Conservation (phyloP, 2,329 filamentous ascomycete species). For the Alternaria sp. region DNA sequence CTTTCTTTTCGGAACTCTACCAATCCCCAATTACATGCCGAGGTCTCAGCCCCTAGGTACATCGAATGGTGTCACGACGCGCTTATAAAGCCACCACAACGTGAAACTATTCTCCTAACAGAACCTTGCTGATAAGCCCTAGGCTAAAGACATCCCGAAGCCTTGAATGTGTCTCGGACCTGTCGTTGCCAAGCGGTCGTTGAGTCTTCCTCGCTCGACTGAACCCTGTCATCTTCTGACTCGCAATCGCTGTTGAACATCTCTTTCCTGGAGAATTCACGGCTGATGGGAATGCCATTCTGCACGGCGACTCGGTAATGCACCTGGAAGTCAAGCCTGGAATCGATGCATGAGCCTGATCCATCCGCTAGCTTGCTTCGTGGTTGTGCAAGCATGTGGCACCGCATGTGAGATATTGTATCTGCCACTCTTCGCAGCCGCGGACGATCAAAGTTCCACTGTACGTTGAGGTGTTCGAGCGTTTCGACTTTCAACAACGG, state of each 20-base stretch:
- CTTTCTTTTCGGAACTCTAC: not conserved
- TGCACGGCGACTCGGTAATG: constrained; percentile 1
- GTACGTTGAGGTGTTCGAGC: constrained; percentile 20
- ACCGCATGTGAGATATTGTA: constrained; percentile 15
- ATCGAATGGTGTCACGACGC: not conserved
- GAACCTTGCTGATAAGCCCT: not conserved
- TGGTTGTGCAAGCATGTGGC: constrained; percentile 17
- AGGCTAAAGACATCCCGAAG: constrained; percentile 4
- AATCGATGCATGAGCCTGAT: not conserved
- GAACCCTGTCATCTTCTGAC: not conserved
- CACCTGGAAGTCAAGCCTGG: constrained; percentile 5
- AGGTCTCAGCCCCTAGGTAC: not conserved
- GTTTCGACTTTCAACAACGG: constrained; percentile 20
- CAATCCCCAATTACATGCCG: not conserved
- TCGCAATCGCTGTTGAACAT: not conserved
- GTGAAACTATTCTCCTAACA: not conserved
- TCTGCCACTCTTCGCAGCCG: constrained; percentile 19
- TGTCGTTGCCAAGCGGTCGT: constrained; percentile 1
- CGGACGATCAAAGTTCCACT: constrained; percentile 23
- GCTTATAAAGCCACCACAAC: not conserved
- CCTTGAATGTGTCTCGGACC: not conserved
- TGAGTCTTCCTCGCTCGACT: not conserved
- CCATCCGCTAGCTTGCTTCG: not conserved
- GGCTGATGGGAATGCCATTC: not conserved
- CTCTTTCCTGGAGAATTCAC: not conserved